A percentile compares a stretch with the other conserved stretches of the same genome.
These are phyloP conservation scores for Vitis hybrid DNA, from an alignment of 177 flowering plant species.

Conservation along the genomic window DNA sequence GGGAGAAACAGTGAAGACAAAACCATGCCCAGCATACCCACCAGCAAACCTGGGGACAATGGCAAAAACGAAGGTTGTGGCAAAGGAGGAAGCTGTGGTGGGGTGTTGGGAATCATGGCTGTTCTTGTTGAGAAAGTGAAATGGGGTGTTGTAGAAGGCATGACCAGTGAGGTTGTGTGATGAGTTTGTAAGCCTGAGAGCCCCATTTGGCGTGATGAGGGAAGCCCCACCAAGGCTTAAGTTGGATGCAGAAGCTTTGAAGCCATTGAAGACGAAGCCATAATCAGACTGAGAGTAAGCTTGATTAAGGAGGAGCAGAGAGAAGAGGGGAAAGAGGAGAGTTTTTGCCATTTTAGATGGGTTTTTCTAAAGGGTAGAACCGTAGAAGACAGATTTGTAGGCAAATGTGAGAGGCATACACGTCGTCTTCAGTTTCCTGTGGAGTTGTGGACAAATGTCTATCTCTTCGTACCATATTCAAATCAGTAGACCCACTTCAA, in stretches of 20 bases:
- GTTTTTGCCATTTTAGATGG: no score
- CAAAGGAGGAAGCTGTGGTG: slow-evolving; percentile 24
- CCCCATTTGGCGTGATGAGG: slow-evolving; percentile 21
- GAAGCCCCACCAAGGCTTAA: slow-evolving; percentile 21
- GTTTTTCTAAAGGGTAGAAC: no score
- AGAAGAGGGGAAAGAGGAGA: not conserved
- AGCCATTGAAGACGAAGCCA: slow-evolving; percentile 37
- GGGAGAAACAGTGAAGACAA: slow-evolving; percentile 35
- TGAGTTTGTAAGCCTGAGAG: slow-evolving; percentile 34
- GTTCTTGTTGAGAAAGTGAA: not conserved
- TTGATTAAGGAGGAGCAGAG: not conserved
- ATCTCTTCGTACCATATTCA: no score
- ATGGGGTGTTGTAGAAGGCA: slow-evolving; percentile 38
- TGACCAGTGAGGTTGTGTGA: slow-evolving; percentile 32
- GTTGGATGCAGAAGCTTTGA: slow-evolving; percentile 10
- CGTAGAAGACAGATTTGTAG: no score
- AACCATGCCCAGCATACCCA: slow-evolving; percentile 25
- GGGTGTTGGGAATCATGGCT: no score
- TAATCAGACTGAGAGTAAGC: not conserved
- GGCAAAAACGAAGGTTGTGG: slow-evolving; percentile 35
- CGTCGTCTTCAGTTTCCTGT: no score
- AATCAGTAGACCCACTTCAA: no score
- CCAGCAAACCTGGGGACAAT: slow-evolving; percentile 3
- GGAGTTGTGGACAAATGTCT: no score
- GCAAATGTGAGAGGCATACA: no score